phyloP scores from a whole-genome alignment of 495 filamentous ascomycete genomes.

The Talaromyces thailandensis region DNA sequence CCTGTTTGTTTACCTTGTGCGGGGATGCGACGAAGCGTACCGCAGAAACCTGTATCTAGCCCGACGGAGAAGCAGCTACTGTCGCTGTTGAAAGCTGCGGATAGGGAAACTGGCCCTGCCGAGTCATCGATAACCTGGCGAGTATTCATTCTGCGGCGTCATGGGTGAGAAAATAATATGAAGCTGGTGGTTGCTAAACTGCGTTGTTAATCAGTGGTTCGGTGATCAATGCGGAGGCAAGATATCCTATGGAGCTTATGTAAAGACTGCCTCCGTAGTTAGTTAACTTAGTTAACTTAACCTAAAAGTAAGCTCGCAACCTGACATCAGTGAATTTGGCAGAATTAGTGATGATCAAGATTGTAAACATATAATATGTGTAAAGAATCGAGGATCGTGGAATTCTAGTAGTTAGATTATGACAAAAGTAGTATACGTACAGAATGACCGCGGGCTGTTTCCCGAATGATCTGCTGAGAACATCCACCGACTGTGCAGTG shows the following conservation, averaged over 20 bases:
- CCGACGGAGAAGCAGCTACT: constrained; percentile 84
- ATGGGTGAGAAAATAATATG: background rate
- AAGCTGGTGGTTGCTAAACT: background rate
- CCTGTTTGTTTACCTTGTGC: constrained; percentile 6
- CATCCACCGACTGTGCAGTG: too few relatives aligned
- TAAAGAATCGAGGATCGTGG: background rate
- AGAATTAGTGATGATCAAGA: background rate
- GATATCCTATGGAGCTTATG: background rate
- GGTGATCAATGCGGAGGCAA: background rate
- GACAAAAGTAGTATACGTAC: too few relatives aligned
- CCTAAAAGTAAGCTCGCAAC: background rate
- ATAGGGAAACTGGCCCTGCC: constrained; percentile 65
- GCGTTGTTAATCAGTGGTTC: background rate
- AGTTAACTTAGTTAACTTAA: too few relatives aligned
- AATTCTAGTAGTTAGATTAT: too few relatives aligned
- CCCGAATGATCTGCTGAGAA: background rate
- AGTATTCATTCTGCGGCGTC: constrained; percentile 66
- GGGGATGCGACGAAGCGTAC: constrained; percentile 38
- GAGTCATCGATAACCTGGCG: constrained; percentile 75
- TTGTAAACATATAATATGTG: too few relatives aligned
- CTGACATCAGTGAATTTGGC: background rate
- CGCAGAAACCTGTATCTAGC: constrained; percentile 76
- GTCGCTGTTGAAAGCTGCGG: constrained; percentile 80
- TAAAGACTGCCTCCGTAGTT: background rate
- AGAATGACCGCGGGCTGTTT: too few relatives aligned